phyloP scores from a whole-genome alignment of 2,329 filamentous ascomycete species.

The Botryotinia calthae region DNA sequence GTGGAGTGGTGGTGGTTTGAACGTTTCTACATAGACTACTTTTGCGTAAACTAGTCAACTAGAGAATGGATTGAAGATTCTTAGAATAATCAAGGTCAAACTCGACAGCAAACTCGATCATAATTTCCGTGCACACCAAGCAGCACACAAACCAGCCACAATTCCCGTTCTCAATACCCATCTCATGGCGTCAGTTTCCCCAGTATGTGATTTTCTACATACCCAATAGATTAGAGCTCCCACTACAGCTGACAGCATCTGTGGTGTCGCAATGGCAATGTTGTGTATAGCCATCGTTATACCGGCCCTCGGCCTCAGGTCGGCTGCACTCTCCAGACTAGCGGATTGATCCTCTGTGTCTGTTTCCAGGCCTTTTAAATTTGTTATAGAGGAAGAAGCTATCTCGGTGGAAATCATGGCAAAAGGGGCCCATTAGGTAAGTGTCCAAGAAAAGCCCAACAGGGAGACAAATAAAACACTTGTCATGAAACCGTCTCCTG shows the following conservation, averaged over 20 bases:
- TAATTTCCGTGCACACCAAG: conserved; percentile 1
- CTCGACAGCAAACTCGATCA: neutral
- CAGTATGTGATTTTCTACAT: neutral
- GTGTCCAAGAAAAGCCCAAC: neutral
- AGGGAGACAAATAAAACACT: neutral
- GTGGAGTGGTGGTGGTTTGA: too few species aligned
- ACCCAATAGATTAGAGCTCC: neutral
- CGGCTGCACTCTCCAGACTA: neutral
- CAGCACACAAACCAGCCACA: neutral
- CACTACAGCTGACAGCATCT: neutral
- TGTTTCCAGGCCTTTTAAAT: neutral
- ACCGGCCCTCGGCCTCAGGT: neutral
- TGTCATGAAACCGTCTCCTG: neutral
- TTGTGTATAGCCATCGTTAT: conserved; percentile 12
- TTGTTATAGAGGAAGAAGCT: neutral
- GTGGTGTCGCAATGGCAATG: neutral
- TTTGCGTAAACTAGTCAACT: neutral
- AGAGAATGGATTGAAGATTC: neutral
- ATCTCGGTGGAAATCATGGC: neutral
- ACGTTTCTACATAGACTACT: neutral
- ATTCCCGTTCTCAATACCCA: conserved; percentile 4
- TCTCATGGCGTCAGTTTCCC: neutral
- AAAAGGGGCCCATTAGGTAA: neutral
- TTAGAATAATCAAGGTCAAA: neutral
- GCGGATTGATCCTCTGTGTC: neutral